Evolutionary conservation across 495 filamentous ascomycete species (phyloP), one percentile per base, ranked within the genome.

Genomic region (Hypoxylon perforatum): DNA sequence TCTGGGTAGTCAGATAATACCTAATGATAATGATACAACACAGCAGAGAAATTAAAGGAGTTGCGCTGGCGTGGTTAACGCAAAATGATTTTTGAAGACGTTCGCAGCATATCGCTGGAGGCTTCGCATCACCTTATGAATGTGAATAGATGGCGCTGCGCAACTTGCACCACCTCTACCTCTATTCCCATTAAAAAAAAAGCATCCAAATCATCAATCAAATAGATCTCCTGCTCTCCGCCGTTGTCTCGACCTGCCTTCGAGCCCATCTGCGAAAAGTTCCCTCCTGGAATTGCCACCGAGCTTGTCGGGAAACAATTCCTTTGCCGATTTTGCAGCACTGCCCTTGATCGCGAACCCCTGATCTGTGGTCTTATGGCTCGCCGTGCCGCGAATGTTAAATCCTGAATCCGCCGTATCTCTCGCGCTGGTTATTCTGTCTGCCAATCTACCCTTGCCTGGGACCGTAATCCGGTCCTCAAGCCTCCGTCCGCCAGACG

Each of bases 281-380:
- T 93, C 91, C 76, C 92, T 93, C 22, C 85, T 86, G 5, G 85
- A 76, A 75, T 92, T 92, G 14, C 71, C 74, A 23, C 80, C 83
- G 56, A 86, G 86, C 61, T 87, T 90, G 4, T 82, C 82, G 9
- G 91, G 90, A 58, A 93, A 93, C 12, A 93, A 75, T 72, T 93
- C 91, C 53, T 85, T 88, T 2, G 83, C 87, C 1, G 85, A 87
- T 10, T 84, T 76, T 9, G 81, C 80, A 19, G 78, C 66, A 28
- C 76, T 73, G 2, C 91, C 91, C 42, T 89, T 90, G 66, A 94
- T 91, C 5, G 84, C 81, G 66, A 89, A 83, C 1, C 85, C 90
- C 58, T 85, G 80, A 47, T 86, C 80, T n/a, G 67, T 41, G 18
- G 63, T 72, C 38, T 80, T 81, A 48, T 81, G 78, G 17, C 66